Evolutionary conservation across 495 filamentous ascomycete species (phyloP), one percentile per base, ranked within the genome.

Genomic region (Penicillium verhagenii): DNA sequence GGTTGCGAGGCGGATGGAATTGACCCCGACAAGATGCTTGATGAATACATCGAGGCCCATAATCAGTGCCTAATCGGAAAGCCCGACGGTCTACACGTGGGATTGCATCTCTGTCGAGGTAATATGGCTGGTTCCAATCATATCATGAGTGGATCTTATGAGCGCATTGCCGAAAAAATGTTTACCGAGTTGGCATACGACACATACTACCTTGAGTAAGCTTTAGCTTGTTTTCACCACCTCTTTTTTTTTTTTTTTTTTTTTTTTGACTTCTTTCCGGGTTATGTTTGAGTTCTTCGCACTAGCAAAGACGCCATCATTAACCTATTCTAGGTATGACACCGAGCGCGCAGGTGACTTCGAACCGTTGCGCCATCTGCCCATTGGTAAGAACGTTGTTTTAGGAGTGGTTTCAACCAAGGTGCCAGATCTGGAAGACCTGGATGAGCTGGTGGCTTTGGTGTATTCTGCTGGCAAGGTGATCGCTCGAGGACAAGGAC

Each of bases 31-130:
- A 62, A 68, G 29, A 72, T 86, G 26, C 76, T 83, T 31, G 77
- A 79, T 53, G 73, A 81, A 43, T 85, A 86, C 61, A 80, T 79
- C 40, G 65, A 70, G 38, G 77, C 84, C 20, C 83, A 85, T 71
- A 87, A 86, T 60, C 73, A 74, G n/a, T 79, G 79, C 58, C 74
- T 87, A 57, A 63, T 68, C 23, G 69, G 76, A 61, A 72, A 74
- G n/a, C 82, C 84, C 4, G 67, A 65, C 28, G 82, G 84, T 56
- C 74, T 87, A 70, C 74, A 82, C 48, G 70, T 86, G 31, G 82
- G 82, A 11, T 79, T 87, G 57, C 83, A 86, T 69, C 69, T 87
- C 48, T 87, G 84, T 69, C 66, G 77, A 13, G 83, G 82, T 10
- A 86, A 86, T 64, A 83, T 73, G 52, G 64, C 71, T 6, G 64